Percentiles rank a stretch among this genome's conserved stretches.
Evolutionary conservation across 2,329 filamentous ascomycete species (phyloP).

Genomic region (Apiospora saccharicola): DNA sequence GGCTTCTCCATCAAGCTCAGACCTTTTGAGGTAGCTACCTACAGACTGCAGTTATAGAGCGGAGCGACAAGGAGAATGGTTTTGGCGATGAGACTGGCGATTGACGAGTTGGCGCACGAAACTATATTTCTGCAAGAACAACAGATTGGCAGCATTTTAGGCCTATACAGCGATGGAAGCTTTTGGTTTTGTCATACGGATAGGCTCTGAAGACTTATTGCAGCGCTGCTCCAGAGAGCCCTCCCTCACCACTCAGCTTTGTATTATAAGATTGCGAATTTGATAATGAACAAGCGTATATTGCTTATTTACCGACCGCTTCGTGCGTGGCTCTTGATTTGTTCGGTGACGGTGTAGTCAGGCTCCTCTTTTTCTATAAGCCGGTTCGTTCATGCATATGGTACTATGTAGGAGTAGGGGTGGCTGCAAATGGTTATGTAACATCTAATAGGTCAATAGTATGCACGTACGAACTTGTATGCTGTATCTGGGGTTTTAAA

Average conservation of each 20-base stretch:
- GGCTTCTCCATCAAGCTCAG: constrained; percentile 70
- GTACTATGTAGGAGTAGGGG: too few species aligned
- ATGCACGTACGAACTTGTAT: background rate
- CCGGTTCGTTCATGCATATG: too few species aligned
- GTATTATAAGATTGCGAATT: background rate
- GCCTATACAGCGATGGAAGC: background rate
- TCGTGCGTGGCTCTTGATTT: background rate
- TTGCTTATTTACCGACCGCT: background rate
- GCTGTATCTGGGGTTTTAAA: background rate
- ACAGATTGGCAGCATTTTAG: background rate
- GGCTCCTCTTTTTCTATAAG: background rate
- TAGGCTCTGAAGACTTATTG: background rate
- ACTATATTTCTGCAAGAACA: background rate
- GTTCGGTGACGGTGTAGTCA: background rate
- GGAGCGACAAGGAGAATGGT: background rate
- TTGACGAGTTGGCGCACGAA: background rate
- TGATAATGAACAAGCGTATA: constrained; percentile 1
- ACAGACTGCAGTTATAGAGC: constrained; percentile 61
- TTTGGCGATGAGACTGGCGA: background rate
- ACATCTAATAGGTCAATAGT: background rate
- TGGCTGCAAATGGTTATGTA: too few species aligned
- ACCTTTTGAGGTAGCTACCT: constrained; percentile 88
- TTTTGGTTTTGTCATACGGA: background rate
- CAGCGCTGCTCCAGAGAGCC: background rate
- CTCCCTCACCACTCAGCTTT: background rate